phyloP scores from a whole-genome alignment of 352 stramenopile genomes.

The Phytopythium delawarense region DNA sequence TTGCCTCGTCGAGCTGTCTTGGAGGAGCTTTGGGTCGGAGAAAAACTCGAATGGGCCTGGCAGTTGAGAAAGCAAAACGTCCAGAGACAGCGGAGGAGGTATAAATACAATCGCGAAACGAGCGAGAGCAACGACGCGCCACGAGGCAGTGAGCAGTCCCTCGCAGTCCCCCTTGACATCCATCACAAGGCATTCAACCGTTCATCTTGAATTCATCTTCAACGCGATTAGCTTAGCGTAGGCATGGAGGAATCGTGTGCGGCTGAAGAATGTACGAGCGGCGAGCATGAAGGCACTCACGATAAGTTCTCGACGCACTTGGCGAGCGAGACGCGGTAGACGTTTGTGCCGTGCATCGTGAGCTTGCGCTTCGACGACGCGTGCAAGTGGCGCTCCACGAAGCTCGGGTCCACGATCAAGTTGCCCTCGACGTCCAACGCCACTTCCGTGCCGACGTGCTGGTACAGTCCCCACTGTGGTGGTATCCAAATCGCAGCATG shows the following conservation, averaged over 20 bases:
- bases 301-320: conserved; percentile 62
- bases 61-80: neutral
- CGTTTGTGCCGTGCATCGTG: conserved; percentile 56
- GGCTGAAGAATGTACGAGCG: neutral
- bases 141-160: neutral
- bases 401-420: conserved; percentile 77
- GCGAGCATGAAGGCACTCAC: neutral
- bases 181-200: neutral
- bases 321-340: conserved; percentile 59
- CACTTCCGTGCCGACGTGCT: conserved; percentile 73
- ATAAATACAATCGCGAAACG: conserved; percentile 1
- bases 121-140: neutral
- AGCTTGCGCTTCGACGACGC: conserved; percentile 60
- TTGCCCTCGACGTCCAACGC: conserved; percentile 68
- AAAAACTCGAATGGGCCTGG: neutral
- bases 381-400: conserved; percentile 73
- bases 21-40: neutral
- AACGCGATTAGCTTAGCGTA: neutral
- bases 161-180: neutral
- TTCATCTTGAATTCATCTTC: neutral
- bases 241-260: neutral
- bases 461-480: conserved; percentile 63
- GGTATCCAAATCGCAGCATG: neutral
- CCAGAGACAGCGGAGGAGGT: neutral
- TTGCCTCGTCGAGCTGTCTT: neutral